phyloP scores from a whole-genome alignment of 1,284 basidiomycete genomes.

The Malassezia arunalokei region DNA sequence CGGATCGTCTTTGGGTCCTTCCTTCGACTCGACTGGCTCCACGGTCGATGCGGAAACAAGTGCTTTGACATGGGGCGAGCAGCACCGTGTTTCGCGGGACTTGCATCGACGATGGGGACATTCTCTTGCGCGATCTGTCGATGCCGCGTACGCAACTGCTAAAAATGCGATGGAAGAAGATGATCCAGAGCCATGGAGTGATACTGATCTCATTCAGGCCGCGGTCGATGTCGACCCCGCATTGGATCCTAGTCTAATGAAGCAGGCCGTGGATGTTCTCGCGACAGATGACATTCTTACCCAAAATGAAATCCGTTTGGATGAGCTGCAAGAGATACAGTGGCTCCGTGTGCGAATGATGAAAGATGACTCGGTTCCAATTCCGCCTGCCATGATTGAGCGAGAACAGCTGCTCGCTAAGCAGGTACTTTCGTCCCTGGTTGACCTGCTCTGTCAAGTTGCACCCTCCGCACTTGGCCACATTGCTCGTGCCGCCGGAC shows the following conservation, averaged over 20 bases:
- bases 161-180: not conserved
- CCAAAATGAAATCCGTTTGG: conserved; percentile 22
- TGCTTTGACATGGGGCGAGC: conserved; percentile 12
- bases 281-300: conserved; percentile 20
- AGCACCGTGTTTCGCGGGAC: not conserved
- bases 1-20: conserved; percentile 29
- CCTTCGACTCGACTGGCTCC: conserved; percentile 27
- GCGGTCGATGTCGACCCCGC: conserved; percentile 10
- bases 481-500: conserved; percentile 7
- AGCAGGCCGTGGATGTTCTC: conserved; percentile 17
- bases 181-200: not conserved
- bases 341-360: conserved; percentile 25
- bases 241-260: conserved; percentile 14
- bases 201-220: not conserved
- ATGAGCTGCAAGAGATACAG: conserved; percentile 32
- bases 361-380: conserved; percentile 8
- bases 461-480: conserved; percentile 10
- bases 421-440: conserved; percentile 21
- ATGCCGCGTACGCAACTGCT: conserved; percentile 9
- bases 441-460: conserved; percentile 17
- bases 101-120: conserved; percentile 5
- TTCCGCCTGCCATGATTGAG: not conserved
- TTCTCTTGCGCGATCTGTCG: conserved; percentile 7
- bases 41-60: conserved; percentile 20
- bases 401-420: conserved; percentile 21